These are phyloP conservation scores for Mycena sanguinolenta DNA, from an alignment of 768 basidiomycete species.

Conservation along the genomic window DNA sequence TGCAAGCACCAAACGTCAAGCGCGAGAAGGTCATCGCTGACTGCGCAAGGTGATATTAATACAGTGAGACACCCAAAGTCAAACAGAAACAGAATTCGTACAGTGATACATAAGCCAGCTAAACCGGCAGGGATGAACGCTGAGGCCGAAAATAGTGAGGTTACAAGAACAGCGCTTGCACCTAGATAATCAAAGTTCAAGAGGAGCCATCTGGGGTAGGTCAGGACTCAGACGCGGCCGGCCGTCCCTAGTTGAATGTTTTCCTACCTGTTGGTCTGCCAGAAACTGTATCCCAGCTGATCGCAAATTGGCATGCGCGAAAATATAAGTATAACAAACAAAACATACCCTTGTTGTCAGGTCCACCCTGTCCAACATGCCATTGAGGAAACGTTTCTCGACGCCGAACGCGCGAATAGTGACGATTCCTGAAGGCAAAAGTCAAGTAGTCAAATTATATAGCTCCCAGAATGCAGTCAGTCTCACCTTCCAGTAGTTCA, in stretches of 20 bases:
- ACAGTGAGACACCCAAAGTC: not conserved
- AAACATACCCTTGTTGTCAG: slow-evolving; percentile 35
- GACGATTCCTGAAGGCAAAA: slow-evolving; percentile 76
- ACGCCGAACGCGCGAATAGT: slow-evolving; percentile 86
- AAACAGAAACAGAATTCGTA: not conserved
- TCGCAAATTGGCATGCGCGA: not conserved
- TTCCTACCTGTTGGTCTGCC: not conserved
- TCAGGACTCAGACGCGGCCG: too few species aligned
- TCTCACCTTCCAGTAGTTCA: slow-evolving; percentile 71
- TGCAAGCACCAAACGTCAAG: not conserved
- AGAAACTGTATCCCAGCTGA: slow-evolving; percentile 61
- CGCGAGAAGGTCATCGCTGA: slow-evolving; percentile 60
- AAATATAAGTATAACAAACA: not conserved
- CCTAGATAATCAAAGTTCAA: slow-evolving; percentile 82
- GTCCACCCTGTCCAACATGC: slow-evolving; percentile 80
- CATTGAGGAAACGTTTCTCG: slow-evolving; percentile 81
- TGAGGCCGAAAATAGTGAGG: not conserved
- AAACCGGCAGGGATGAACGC: not conserved
- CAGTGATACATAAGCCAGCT: not conserved
- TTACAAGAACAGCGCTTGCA: not conserved
- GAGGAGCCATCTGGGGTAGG: slow-evolving; percentile 84
- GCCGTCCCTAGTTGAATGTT: not conserved
- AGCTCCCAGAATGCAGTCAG: not conserved
- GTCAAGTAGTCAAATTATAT: not conserved
- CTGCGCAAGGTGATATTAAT: not conserved